Percentiles rank a stretch among this genome's conserved stretches.
Evolutionary conservation across 495 filamentous ascomycete genomes (phyloP).

Genomic region (Neurospora sp.): DNA sequence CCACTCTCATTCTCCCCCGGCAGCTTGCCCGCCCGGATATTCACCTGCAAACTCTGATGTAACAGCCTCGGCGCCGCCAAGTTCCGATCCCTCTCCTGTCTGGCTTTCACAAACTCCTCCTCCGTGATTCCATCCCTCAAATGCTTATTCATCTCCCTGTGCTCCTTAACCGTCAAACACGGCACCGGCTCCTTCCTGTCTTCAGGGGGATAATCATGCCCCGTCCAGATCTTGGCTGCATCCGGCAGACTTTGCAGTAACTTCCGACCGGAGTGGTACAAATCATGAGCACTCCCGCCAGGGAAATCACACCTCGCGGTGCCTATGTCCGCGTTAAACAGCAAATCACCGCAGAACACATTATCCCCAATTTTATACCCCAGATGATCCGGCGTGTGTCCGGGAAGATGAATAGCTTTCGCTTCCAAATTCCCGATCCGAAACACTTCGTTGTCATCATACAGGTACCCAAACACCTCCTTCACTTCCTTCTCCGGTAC

Average conservation of each 20-base stretch:
- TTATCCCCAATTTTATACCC: slow-evolving; percentile 43
- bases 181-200: slow-evolving; percentile 23
- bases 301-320: slow-evolving; percentile 53
- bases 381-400: slow-evolving; percentile 54
- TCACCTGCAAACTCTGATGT: slow-evolving; percentile 48
- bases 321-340: slow-evolving; percentile 50
- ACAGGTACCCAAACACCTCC: slow-evolving; percentile 40
- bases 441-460: slow-evolving; percentile 45
- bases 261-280: slow-evolving; percentile 37
- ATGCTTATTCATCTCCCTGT: slow-evolving; percentile 43
- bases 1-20: slow-evolving; percentile 27
- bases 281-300: slow-evolving; percentile 34
- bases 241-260: slow-evolving; percentile 34
- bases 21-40: slow-evolving; percentile 45
- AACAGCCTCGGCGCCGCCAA: slow-evolving; percentile 42
- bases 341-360: slow-evolving; percentile 50
- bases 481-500: slow-evolving; percentile 30
- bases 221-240: slow-evolving; percentile 41
- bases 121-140: slow-evolving; percentile 30
- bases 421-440: slow-evolving; percentile 35
- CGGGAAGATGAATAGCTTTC: slow-evolving; percentile 45
- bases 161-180: slow-evolving; percentile 40
- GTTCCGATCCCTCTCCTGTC: slow-evolving; percentile 36
- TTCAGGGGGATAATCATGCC: slow-evolving; percentile 39
- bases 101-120: slow-evolving; percentile 39